Evolutionary conservation across 495 filamentous ascomycete species (phyloP).

Genomic region (Penicillium samsonianum): DNA sequence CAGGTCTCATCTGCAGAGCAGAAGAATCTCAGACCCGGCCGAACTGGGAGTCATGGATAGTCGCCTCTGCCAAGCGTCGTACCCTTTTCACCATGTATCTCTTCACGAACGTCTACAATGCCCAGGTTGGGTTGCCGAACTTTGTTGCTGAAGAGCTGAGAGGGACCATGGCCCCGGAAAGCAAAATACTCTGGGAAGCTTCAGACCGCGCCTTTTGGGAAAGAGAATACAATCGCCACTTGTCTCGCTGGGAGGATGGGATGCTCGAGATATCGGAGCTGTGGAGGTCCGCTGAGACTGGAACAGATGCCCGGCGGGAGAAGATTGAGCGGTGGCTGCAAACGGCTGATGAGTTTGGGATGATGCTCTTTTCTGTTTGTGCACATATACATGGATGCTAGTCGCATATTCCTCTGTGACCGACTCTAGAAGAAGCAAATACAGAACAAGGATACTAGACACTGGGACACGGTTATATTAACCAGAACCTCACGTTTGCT

Average conservation of each 20-base stretch:
- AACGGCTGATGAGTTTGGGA: conserved; percentile 35
- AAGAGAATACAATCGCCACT: conserved; percentile 39
- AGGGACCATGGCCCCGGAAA: conserved; percentile 34
- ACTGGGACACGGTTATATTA: neutral
- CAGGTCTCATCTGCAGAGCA: conserved; percentile 42
- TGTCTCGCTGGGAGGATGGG: conserved; percentile 41
- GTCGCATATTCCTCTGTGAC: neutral
- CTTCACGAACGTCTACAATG: conserved; percentile 47
- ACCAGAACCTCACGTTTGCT: neutral
- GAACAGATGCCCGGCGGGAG: conserved; percentile 9
- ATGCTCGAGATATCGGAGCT: conserved; percentile 45
- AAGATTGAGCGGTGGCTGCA: conserved; percentile 32
- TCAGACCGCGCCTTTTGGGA: conserved; percentile 38
- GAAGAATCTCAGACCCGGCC: conserved; percentile 40
- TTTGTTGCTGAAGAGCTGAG: conserved; percentile 44
- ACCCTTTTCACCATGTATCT: conserved; percentile 50
- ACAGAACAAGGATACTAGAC: neutral
- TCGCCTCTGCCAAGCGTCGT: conserved; percentile 47
- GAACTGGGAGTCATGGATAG: conserved; percentile 53
- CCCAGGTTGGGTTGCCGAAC: conserved; percentile 39
- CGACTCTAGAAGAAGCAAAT: neutral
- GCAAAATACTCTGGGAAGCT: conserved; percentile 41
- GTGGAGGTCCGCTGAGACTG: conserved; percentile 33
- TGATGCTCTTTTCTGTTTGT: conserved; percentile 33
- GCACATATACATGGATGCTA: conserved; percentile 36